Base-by-base conservation (phyloP, 106 monocot genomes). In the Dioscorea zingiberensis region DNA sequence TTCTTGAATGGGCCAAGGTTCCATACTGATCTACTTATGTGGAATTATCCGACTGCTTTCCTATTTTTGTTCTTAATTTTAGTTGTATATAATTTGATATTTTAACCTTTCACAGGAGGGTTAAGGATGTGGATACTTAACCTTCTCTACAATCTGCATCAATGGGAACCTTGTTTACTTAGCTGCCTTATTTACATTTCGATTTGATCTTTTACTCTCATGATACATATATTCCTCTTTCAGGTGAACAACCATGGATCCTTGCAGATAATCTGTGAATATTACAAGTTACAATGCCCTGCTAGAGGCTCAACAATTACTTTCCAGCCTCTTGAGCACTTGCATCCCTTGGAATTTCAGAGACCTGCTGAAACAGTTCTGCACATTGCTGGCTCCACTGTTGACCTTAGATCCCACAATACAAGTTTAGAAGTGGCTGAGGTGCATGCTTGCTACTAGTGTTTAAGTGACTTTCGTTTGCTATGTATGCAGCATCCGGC, bases 1-100 rank as follows among this genome's bases (percentile, higher is more conserved):
- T 99, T 67, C 80, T 89, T 64, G 74, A 82, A 47, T 99, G 98
- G 98, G 86, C 98, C 46, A 80, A 99, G 98, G 98, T 99, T 73
- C 69, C 29, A 63, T 55, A 26, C 26, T 27, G 21, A 24, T 7
- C 18, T 60, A 21, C 8, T 53, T 16, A 27, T 24, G 27, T 14
- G 3, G 2, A 51, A 2, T 13, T 51, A 38, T n/a, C 61, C 23
- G 24, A 23, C 30, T 51, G 3, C 51, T 51, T 13, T 51, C 13
- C 51, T 51, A n/a, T n/a, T n/a, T 51, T 4, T 51, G 7, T 51
- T 15, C 51, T 51, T 51, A 19, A 51, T 15, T 51, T 51, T 18
- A 7, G 8, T 51, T 51, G 12, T 56, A 22, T 21, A 56, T 21
- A 9, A 56, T 22, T 4, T 56, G 13, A 55, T 38, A 21, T 3